Conservation (phyloP, 1,284 basidiomycete genomes). For the Ganoderma lingzhi region DNA sequence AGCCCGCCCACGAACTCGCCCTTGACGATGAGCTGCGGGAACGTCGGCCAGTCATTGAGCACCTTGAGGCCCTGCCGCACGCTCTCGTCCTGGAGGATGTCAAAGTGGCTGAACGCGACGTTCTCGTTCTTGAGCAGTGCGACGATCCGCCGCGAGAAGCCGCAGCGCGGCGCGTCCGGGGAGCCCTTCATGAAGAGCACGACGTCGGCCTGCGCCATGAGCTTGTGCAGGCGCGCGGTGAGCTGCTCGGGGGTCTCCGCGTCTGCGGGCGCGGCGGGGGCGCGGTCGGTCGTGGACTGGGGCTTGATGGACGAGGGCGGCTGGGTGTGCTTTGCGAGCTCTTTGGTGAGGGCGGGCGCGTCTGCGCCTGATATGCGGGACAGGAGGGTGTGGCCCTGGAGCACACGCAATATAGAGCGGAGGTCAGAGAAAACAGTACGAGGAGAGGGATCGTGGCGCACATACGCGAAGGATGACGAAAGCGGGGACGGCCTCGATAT, state of each 20-base stretch:
- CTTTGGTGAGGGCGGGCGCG: conserved; percentile 69
- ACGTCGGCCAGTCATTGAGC: conserved; percentile 74
- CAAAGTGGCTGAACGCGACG: conserved; percentile 75
- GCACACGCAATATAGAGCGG: conserved; percentile 32
- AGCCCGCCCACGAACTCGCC: conserved; percentile 79
- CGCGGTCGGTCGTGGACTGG: conserved; percentile 47
- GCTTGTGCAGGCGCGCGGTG: conserved; percentile 60
- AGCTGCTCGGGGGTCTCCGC: conserved; percentile 74
- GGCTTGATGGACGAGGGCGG: conserved; percentile 50
- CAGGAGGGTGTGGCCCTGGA: conserved; percentile 90
- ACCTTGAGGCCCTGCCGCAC: conserved; percentile 73
- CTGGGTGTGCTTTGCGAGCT: conserved; percentile 65
- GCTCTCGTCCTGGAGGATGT: conserved; percentile 76
- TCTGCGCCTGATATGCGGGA: conserved; percentile 87
- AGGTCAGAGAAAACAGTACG: conserved; percentile 1
- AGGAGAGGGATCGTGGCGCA: background rate
- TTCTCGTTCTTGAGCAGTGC: conserved; percentile 66
- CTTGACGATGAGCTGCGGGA: conserved; percentile 71
- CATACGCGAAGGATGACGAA: conserved; percentile 84
- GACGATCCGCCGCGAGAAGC: conserved; percentile 79
- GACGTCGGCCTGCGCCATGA: conserved; percentile 79
- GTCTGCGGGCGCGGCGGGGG: conserved; percentile 44
- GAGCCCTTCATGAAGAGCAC: conserved; percentile 99
- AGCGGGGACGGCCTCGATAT: conserved; percentile 90
- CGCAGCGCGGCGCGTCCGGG: conserved; percentile 88